Percentiles rank a stretch among this genome's conserved stretches.
These are phyloP conservation scores for Penicillium brasilianum DNA, from an alignment of 2,329 filamentous ascomycete genomes.

Conservation along the genomic window DNA sequence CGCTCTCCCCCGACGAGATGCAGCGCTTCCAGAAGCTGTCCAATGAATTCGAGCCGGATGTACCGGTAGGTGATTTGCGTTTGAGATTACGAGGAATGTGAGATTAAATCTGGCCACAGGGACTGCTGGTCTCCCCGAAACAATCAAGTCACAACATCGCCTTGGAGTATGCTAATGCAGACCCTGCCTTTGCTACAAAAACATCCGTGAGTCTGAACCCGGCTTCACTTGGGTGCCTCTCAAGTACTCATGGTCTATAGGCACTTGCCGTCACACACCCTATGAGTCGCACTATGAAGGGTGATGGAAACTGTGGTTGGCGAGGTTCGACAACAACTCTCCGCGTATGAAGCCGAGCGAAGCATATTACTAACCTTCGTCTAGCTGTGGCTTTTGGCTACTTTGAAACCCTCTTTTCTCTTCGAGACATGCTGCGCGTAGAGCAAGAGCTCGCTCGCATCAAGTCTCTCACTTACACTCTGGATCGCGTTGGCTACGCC, in stretches of 20 bases:
- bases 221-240: neutral
- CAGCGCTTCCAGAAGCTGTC: constrained; percentile 67
- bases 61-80: constrained; percentile 54
- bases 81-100: neutral
- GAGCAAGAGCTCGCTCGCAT: constrained; percentile 74
- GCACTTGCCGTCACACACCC: constrained; percentile 81
- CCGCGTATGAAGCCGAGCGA: neutral
- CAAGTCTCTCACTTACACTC: constrained; percentile 70
- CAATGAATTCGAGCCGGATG: constrained; percentile 63
- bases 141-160: constrained; percentile 77
- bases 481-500: constrained; percentile 71
- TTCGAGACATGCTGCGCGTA: constrained; percentile 68
- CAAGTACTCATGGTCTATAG: constrained; percentile 53
- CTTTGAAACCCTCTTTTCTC: constrained; percentile 80
- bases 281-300: constrained; percentile 83
- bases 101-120: constrained; percentile 59
- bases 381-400: constrained; percentile 90
- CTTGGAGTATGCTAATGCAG: constrained; percentile 85
- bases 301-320: constrained; percentile 97
- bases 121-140: constrained; percentile 79
- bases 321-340: constrained; percentile 67
- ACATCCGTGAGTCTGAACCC: constrained; percentile 66
- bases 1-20: constrained; percentile 58
- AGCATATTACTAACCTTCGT: neutral
- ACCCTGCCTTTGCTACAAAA: constrained; percentile 83